These are phyloP conservation scores for Kodamaea lidongshanica DNA, from an alignment of 805 yeast genomes.

Conservation along the genomic window DNA sequence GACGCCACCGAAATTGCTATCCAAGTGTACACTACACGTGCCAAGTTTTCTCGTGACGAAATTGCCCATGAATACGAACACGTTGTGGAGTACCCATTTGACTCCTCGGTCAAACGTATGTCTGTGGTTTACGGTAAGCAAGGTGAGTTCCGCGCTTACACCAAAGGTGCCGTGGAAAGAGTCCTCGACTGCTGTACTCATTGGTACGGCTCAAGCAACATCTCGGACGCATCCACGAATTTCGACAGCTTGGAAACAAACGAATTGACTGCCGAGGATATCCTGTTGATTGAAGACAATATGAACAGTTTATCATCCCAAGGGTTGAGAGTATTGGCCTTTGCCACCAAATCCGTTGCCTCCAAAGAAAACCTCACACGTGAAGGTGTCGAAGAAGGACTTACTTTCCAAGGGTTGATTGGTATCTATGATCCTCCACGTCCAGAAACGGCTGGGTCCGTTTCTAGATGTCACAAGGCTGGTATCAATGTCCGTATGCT, in stretches of 20 bases:
- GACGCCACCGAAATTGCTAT: conserved; percentile 89
- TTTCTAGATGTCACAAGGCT: conserved; percentile 61
- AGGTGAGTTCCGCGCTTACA: conserved; percentile 30
- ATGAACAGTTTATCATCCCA: conserved; percentile 55
- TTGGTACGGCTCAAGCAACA: conserved; percentile 42
- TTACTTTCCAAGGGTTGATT: conserved; percentile 59
- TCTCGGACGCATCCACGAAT: conserved; percentile 10
- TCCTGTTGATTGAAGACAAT: conserved; percentile 41
- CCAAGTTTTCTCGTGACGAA: conserved; percentile 42
- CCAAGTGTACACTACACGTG: conserved; percentile 65
- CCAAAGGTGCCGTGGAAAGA: conserved; percentile 78
- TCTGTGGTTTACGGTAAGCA: conserved; percentile 45
- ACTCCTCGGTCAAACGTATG: conserved; percentile 70
- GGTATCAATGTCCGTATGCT: conserved; percentile 78
- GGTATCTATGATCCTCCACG: conserved; percentile 83
- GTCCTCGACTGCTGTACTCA: conserved; percentile 48
- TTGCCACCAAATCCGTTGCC: conserved; percentile 41
- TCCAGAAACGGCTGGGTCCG: conserved; percentile 59
- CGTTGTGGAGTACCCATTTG: conserved; percentile 66
- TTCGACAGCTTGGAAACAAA: conserved; percentile 13
- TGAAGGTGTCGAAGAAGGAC: conserved; percentile 42
- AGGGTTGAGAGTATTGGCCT: conserved; percentile 57
- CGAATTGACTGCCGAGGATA: conserved; percentile 38
- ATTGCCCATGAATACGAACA: conserved; percentile 33
- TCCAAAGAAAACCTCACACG: conserved; percentile 22